These are phyloP conservation scores for Fagopyrum homotropicum DNA, from an alignment of 148 eudicot species.

Conservation along the genomic window DNA sequence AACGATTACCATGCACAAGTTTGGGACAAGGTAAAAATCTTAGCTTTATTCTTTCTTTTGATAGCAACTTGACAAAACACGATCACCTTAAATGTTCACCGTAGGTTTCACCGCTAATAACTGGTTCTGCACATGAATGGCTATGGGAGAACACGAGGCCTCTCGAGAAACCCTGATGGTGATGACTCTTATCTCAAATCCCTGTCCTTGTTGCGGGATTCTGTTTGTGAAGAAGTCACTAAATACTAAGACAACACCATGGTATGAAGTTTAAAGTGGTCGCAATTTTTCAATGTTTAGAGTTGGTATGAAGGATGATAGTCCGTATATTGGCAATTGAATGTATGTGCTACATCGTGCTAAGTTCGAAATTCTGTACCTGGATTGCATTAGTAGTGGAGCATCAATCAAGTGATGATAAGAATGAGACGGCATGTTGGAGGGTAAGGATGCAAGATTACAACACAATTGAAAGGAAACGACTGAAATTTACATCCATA, in stretches of 20 bases:
- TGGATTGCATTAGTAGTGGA: background rate
- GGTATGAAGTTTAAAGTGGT: background rate
- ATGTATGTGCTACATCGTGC: background rate
- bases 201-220: background rate
- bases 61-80: background rate
- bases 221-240: background rate
- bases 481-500: too few species aligned
- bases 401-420: background rate
- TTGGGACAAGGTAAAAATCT: conserved; percentile 71
- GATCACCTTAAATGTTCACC: background rate
- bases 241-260: background rate
- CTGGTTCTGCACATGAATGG: conserved; percentile 72
- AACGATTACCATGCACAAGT: conserved; percentile 83
- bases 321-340: background rate
- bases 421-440: background rate
- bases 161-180: conserved; percentile 24
- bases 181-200: background rate
- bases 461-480: too few species aligned
- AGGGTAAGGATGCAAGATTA: background rate
- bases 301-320: background rate
- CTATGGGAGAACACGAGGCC: conserved; percentile 85
- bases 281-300: background rate
- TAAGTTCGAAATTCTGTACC: background rate
- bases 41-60: background rate
- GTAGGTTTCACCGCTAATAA: conserved; percentile 78